A percentile compares a stretch with the other conserved stretches of the same genome.
phyloP scores from a whole-genome alignment of 2,329 filamentous ascomycete species.

The Cladosporium cucumerinum region DNA sequence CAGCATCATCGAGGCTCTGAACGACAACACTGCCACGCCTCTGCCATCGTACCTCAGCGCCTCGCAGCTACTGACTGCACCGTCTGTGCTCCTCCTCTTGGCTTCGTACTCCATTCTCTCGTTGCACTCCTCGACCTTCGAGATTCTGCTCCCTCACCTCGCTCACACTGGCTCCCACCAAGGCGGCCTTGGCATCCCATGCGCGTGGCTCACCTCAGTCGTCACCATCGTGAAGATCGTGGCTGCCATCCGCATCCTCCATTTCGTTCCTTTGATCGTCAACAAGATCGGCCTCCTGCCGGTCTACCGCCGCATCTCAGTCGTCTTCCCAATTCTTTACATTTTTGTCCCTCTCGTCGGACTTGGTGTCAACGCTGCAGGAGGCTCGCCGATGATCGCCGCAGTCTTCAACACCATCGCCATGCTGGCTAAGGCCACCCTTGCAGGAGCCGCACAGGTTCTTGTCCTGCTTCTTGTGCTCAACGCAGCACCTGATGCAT shows the following conservation, averaged over 20 bases:
- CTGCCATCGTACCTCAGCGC: conserved; percentile 41
- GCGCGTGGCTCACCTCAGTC: conserved; percentile 42
- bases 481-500: conserved; percentile 47
- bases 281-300: conserved; percentile 41
- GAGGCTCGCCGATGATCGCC: conserved; percentile 30
- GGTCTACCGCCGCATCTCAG: conserved; percentile 41
- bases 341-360: conserved; percentile 40
- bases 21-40: conserved; percentile 24
- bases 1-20: conserved; percentile 34
- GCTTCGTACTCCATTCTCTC: conserved; percentile 53
- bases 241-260: conserved; percentile 40
- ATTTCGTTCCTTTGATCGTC: conserved; percentile 37
- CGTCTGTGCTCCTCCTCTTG: conserved; percentile 45
- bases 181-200: conserved; percentile 47
- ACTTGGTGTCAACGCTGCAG: conserved; percentile 35
- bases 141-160: conserved; percentile 47
- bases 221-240: conserved; percentile 42
- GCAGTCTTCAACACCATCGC: conserved; percentile 39
- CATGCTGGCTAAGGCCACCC: conserved; percentile 43
- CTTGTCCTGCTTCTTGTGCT: conserved; percentile 47
- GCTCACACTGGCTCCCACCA: conserved; percentile 44
- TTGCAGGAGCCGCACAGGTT: conserved; percentile 42
- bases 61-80: conserved; percentile 44
- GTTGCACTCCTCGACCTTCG: conserved; percentile 55
- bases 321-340: conserved; percentile 41